Evolutionary conservation across 768 basidiomycete genomes (phyloP).

Genomic region (Auricularia auricula-judae): DNA sequence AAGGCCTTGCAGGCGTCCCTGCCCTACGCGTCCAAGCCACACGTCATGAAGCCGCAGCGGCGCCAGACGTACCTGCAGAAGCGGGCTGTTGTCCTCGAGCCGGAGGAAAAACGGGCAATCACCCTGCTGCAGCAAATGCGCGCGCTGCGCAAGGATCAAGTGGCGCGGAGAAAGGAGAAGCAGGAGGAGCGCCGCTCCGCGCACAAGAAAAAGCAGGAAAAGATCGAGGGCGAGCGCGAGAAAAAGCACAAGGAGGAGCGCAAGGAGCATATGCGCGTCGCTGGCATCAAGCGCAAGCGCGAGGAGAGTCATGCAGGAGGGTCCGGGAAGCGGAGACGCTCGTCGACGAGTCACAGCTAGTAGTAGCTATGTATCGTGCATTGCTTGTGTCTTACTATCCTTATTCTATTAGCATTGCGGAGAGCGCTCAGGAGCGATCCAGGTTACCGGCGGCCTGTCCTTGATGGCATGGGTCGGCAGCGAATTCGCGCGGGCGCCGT

Average conservation of each 20-base stretch:
- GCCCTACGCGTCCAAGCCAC: constrained; percentile 90
- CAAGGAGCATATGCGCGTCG: constrained; percentile 62
- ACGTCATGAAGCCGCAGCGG: constrained; percentile 63
- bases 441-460: no score
- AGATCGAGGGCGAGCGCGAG: constrained; percentile 46
- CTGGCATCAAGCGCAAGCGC: constrained; percentile 63
- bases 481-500: no score
- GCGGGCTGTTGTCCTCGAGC: constrained; percentile 89
- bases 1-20: constrained; percentile 83
- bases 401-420: no score
- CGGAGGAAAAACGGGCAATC: constrained; percentile 88
- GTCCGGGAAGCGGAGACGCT: background rate
- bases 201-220: constrained; percentile 61
- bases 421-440: no score
- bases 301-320: constrained; percentile 21
- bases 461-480: no score
- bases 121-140: constrained; percentile 89
- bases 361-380: no score
- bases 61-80: constrained; percentile 83
- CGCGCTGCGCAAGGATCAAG: constrained; percentile 83
- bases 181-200: constrained; percentile 66
- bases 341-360: background rate
- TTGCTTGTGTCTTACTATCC: no score
- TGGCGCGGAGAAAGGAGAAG: constrained; percentile 68
- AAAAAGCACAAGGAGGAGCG: constrained; percentile 69